Percentiles rank a stretch among this genome's conserved stretches.
Evolutionary conservation across 306 rosid species (phyloP).

Genomic region (Ceratonia siliqua): DNA sequence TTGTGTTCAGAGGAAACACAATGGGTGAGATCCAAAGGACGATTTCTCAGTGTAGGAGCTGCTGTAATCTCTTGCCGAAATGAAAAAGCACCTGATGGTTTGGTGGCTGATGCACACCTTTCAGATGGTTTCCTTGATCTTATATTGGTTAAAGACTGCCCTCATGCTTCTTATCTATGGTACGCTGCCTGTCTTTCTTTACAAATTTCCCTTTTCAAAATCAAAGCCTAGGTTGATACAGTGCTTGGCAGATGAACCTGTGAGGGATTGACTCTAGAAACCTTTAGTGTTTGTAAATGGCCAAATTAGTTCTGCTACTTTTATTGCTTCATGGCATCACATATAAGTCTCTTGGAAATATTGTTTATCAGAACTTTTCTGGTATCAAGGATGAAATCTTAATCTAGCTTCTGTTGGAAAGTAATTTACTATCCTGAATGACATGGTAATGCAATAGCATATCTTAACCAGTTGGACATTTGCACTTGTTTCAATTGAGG

Average conservation of each 20-base stretch:
- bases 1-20: constrained; percentile 49
- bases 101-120: constrained; percentile 96
- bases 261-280: neutral
- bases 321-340: neutral
- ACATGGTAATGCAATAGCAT: constrained; percentile 17
- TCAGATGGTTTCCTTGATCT: constrained; percentile 94
- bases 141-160: constrained; percentile 77
- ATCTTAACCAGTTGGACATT: neutral
- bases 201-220: neutral
- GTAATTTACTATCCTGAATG: neutral
- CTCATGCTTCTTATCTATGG: constrained; percentile 86
- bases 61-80: constrained; percentile 86
- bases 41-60: constrained; percentile 86
- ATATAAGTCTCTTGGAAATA: constrained; percentile 6
- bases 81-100: constrained; percentile 93
- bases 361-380: constrained; percentile 3
- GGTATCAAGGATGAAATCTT: neutral
- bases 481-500: neutral
- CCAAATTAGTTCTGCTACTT: neutral
- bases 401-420: constrained; percentile 2
- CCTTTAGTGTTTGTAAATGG: neutral
- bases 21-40: constrained; percentile 82
- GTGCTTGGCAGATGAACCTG: neutral
- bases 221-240: neutral
- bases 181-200: constrained; percentile 31